Conservation (phyloP, 2,329 filamentous ascomycete genomes). For the Fusarium staphyleae region DNA sequence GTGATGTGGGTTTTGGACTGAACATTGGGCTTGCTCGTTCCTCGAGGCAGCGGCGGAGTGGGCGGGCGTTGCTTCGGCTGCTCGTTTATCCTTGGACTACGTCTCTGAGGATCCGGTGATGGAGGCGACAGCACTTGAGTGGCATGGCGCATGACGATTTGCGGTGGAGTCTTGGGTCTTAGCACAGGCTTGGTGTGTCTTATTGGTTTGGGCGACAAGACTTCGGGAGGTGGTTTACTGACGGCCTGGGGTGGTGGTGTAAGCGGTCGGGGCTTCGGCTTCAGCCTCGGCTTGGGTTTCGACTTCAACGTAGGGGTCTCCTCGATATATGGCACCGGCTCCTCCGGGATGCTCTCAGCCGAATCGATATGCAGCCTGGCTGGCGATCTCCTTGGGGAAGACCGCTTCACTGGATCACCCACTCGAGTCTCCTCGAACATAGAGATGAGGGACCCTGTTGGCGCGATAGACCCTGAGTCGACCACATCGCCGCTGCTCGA, state of each 20-base stretch:
- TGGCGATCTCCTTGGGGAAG: slow-evolving; percentile 33
- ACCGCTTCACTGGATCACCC: slow-evolving; percentile 48
- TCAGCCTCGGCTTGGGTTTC: slow-evolving; percentile 40
- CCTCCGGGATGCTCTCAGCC: slow-evolving; percentile 24
- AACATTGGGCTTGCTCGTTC: slow-evolving; percentile 32
- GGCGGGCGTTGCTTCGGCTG: slow-evolving; percentile 43
- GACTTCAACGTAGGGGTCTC: slow-evolving; percentile 30
- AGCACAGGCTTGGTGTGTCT: slow-evolving; percentile 43
- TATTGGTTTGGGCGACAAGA: slow-evolving; percentile 46
- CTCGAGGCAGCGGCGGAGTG: slow-evolving; percentile 48
- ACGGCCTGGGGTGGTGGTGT: slow-evolving; percentile 32
- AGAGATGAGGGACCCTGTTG: slow-evolving; percentile 70
- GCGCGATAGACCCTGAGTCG: slow-evolving; percentile 64
- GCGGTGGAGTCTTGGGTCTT: slow-evolving; percentile 42
- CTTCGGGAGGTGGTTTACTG: slow-evolving; percentile 35
- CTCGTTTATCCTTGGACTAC: slow-evolving; percentile 16
- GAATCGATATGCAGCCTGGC: slow-evolving; percentile 15
- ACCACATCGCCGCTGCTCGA: slow-evolving; percentile 41
- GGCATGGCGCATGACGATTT: slow-evolving; percentile 35
- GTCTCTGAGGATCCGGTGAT: slow-evolving; percentile 44
- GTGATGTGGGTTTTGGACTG: slow-evolving; percentile 17
- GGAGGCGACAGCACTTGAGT: slow-evolving; percentile 32
- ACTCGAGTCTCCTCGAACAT: slow-evolving; percentile 67
- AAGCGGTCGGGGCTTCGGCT: slow-evolving; percentile 35
- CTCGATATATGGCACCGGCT: neutral